phyloP scores from a whole-genome alignment of 2,329 filamentous ascomycete species.

The Tolypocladium pustulatum region DNA sequence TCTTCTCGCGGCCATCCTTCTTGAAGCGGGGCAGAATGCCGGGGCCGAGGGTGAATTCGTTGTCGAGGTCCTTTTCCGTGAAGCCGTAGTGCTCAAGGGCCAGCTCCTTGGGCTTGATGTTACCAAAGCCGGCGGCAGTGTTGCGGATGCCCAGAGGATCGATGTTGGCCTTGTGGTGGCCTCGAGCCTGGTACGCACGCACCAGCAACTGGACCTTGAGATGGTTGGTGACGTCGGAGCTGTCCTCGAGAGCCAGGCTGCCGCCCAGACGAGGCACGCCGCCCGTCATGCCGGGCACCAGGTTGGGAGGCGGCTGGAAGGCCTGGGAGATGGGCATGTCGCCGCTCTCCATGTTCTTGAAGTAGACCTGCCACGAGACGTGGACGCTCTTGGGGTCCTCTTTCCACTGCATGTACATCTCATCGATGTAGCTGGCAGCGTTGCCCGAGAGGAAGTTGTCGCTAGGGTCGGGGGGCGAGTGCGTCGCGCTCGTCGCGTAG shows the following conservation, averaged over 20 bases:
- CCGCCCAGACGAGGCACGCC: conserved; percentile 66
- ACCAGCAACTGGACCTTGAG: conserved; percentile 96
- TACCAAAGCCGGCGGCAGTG: conserved; percentile 63
- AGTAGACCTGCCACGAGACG: conserved; percentile 98
- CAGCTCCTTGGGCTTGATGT: conserved; percentile 83
- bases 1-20: conserved; percentile 79
- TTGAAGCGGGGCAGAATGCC: conserved; percentile 94
- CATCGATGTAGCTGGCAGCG: conserved; percentile 97
- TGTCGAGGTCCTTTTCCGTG: conserved; percentile 84
- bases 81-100: conserved; percentile 92
- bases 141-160: conserved; percentile 91
- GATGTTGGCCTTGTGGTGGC: conserved; percentile 96
- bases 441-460: conserved; percentile 96
- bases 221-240: conserved; percentile 85
- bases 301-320: conserved; percentile 88
- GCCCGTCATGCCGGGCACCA: conserved; percentile 73
- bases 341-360: conserved; percentile 97
- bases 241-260: conserved; percentile 55
- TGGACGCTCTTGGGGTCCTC: conserved; percentile 87
- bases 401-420: conserved; percentile 99
- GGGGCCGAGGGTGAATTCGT: conserved; percentile 83
- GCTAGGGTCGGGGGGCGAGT: conserved; percentile 61
- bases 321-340: conserved; percentile 97
- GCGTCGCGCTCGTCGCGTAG: conserved; percentile 42
- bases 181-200: conserved; percentile 93